These are phyloP conservation scores for Pythium phragmitis DNA, from an alignment of 352 stramenopile genomes.

Conservation along the genomic window DNA sequence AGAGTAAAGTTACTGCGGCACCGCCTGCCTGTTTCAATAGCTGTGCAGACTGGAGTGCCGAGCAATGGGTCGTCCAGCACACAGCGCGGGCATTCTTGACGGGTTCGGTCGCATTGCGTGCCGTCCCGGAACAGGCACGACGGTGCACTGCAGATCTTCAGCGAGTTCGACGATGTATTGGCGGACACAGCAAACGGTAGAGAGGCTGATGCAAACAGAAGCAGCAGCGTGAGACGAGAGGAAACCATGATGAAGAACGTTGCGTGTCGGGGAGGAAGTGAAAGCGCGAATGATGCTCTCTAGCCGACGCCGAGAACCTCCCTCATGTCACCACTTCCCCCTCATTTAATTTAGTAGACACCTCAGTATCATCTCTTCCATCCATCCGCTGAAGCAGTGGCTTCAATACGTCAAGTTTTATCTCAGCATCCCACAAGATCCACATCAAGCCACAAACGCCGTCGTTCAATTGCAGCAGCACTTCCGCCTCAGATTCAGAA, in stretches of 20 bases:
- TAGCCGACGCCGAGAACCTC: neutral
- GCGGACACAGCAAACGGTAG: neutral
- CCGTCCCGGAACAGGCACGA: constrained; percentile 2
- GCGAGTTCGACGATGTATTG: neutral
- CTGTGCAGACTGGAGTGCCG: neutral
- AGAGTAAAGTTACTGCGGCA: neutral
- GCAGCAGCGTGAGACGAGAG: neutral
- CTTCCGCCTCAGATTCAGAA: constrained; percentile 1
- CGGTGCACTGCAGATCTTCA: neutral
- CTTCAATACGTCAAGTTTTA: neutral
- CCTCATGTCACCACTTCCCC: too few relatives aligned
- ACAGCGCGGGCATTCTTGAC: constrained; percentile 1
- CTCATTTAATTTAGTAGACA: too few relatives aligned
- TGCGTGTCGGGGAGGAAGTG: neutral
- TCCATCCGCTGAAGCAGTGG: neutral
- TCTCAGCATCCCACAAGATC: neutral
- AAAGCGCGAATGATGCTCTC: constrained; percentile 2
- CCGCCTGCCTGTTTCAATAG: neutral
- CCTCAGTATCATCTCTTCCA: too few relatives aligned
- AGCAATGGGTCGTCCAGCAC: neutral
- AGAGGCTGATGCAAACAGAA: neutral
- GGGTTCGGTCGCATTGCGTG: constrained; percentile 6
- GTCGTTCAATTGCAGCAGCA: constrained; percentile 4
- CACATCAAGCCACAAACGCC: neutral
- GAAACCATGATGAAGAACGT: neutral